Evolutionary conservation across 495 filamentous ascomycete species (phyloP), one percentile per base, ranked within the genome.

Genomic region (Wilcoxina mikolae): DNA sequence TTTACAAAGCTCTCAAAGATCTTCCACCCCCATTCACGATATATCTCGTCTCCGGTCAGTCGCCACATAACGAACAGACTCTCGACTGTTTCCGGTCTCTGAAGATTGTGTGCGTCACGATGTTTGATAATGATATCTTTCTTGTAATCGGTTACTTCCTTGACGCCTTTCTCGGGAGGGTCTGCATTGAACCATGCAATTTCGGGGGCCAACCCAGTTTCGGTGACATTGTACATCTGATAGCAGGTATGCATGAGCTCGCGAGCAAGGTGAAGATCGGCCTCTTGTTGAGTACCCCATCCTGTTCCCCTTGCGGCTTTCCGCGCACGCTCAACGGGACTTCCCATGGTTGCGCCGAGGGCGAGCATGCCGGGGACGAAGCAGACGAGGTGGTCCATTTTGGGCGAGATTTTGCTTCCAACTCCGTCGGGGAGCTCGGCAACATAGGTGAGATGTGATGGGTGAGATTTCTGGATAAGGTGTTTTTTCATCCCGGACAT

Each of bases 351-450:
- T 3, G 78, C 85, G 9, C 79, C 88, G 0, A 96, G 78, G 0
- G 90, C 91, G 60, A 96, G 90, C 12, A 89, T 94, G 28, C 91
- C 93, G 0, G 91, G 89, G 76, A 95, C 84, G 73, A 96, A 99
- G 72, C 91, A 99, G 35, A 89, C 89, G 5, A 96, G 74, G 67
- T 99, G 91, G 64, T 96, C 91, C 93, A 99, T 96, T 70, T 96
- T 96, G 18, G 90, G 85, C 0, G 74, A 77, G 4, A 95, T 62
- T 0, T 65, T 45, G 1, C 73, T 69, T 22, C 75, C 65, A 11
- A 99, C 71, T 11, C 93, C 93, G 26, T 70, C 68, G 0, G 86
- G 90, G 18, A 86, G 79, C 67, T 99, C 91, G 29, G 78, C 90
- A 25, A 96, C 77, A 46, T 95, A 78, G 28, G 89, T 90, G 58